Evolutionary conservation across 129 eudicot species (phyloP), one percentile per base, ranked within the genome.

Genomic region (Flaveria sonorensis): DNA sequence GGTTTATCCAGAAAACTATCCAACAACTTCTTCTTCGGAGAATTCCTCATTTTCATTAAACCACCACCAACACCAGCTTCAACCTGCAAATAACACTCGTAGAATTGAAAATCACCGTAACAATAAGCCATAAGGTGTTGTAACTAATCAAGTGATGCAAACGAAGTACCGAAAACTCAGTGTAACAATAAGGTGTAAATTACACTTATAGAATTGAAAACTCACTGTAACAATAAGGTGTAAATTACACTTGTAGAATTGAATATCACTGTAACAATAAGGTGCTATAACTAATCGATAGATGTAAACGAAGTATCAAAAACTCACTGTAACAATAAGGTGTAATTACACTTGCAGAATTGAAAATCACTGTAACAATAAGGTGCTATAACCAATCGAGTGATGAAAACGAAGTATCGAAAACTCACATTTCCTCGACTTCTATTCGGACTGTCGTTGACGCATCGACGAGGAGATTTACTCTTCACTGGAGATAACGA

Each of bases 401-500:
- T 0, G 40, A 36, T 36, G 40, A 36, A 36, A 32, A 32, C 39
- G 1, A 4, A 32, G 6, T 3, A 32, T 26, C 10, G 6, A 36
- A 78, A 60, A 30, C 87, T 74, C 51, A 87, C 89, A 59, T 73
- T 82, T 32, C 82, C 40, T 21, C 83, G 88, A 67, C 36, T 57
- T 57, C 55, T 36, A 50, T 45, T 76, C 1, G 96, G 99, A 68
- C 97, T 89, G 47, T 83, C 91, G 42, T 36, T 15, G 23, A 81
- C 23, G 70, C 82, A 81, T 16, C 82, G 81, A 7, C 99, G 92
- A 30, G 96, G 97, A 7, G 99, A 94, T 72, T 94, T 94, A 52
- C 81, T 70, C 66, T 75, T 83, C 79, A 77, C 62, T 28, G 87
- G 85, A 47, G 86, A 85, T 11, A 59, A 50, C 53, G 79, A 3